phyloP scores from a whole-genome alignment of 1,284 basidiomycete genomes.

The Schizophyllum commune region DNA sequence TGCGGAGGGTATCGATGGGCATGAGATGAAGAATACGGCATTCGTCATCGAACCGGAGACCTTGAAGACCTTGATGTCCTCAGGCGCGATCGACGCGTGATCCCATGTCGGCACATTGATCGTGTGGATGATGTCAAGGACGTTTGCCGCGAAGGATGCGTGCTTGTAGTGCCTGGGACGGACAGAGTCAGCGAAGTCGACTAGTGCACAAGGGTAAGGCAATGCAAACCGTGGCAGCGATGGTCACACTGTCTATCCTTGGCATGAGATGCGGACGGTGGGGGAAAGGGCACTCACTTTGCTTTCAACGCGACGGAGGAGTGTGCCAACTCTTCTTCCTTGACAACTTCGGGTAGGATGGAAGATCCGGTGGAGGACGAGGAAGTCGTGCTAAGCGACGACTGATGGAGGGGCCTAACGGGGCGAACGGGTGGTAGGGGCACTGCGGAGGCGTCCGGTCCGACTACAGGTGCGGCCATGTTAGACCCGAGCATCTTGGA shows the following conservation, averaged over 20 bases:
- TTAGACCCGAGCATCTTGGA: background rate
- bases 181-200: background rate
- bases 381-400: background rate
- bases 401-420: background rate
- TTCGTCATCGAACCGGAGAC: slow-evolving; percentile 92
- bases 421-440: background rate
- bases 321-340: background rate
- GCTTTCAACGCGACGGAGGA: background rate
- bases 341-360: background rate
- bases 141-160: slow-evolving; percentile 44
- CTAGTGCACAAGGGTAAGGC: background rate
- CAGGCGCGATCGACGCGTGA: slow-evolving; percentile 33
- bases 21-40: slow-evolving; percentile 88
- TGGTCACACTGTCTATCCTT: background rate
- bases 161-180: slow-evolving; percentile 58
- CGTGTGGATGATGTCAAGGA: slow-evolving; percentile 47
- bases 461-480: background rate
- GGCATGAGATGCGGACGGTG: background rate
- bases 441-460: background rate
- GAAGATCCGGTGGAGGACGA: background rate
- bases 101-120: slow-evolving; percentile 56
- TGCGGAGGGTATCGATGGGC: slow-evolving; percentile 39
- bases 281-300: background rate
- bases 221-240: background rate
- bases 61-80: slow-evolving; percentile 60